Conservation (phyloP, 2,329 filamentous ascomycete species). For the Didymella keratinophila region DNA sequence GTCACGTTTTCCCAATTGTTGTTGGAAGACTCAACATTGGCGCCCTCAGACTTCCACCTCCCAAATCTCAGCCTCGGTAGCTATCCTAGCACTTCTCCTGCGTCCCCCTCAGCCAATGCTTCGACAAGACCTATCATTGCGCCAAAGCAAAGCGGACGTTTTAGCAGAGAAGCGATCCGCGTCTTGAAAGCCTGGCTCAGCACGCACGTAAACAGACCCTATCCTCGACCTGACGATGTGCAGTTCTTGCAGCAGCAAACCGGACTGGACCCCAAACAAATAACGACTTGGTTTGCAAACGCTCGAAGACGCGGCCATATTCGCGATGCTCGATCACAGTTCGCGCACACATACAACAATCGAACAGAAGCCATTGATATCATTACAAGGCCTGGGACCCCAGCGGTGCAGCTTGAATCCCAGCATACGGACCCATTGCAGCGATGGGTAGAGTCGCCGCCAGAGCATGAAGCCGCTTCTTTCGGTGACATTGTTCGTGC, state of each 20-base stretch:
- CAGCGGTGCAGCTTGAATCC: conserved; percentile 20
- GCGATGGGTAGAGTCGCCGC: conserved; percentile 39
- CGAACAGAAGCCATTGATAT: conserved; percentile 27
- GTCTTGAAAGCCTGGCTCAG: conserved; percentile 34
- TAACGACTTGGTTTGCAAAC: conserved; percentile 40
- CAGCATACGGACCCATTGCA: conserved; percentile 30
- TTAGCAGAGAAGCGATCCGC: conserved; percentile 31
- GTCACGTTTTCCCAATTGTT: neutral
- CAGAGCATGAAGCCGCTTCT: conserved; percentile 35
- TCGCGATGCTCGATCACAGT: conserved; percentile 14
- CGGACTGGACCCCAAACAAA: conserved; percentile 31
- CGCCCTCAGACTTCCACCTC: neutral
- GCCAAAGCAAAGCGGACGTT: conserved; percentile 23
- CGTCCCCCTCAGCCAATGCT: neutral
- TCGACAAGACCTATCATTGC: neutral
- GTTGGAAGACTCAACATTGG: neutral
- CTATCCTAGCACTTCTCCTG: neutral
- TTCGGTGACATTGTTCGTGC: conserved; percentile 33
- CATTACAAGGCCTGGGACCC: conserved; percentile 30
- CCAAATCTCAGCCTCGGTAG: neutral
- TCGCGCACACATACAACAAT: neutral
- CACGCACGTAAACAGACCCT: conserved; percentile 30
- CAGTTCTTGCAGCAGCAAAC: conserved; percentile 24
- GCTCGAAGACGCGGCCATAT: conserved; percentile 32
- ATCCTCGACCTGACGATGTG: conserved; percentile 32